Evolutionary conservation across 208 protist species (phyloP).

Genomic region (Leishmania turanica): DNA sequence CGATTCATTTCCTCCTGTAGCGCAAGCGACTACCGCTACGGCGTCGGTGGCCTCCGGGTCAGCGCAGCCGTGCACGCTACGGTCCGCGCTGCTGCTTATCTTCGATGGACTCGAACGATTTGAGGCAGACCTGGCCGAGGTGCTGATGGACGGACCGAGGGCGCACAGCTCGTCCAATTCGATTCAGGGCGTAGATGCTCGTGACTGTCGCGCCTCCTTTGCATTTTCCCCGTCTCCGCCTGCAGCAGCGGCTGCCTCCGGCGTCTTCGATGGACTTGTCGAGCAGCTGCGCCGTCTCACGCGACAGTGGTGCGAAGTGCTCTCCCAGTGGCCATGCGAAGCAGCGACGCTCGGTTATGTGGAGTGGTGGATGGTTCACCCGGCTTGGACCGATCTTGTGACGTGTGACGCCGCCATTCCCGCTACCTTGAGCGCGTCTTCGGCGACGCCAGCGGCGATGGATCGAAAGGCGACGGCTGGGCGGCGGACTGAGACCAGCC

Average conservation of each 20-base stretch:
- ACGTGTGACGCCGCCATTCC: not conserved
- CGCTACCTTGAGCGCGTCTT: not conserved
- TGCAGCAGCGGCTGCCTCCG: not conserved
- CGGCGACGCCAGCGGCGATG: not conserved
- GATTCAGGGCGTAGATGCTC: not conserved
- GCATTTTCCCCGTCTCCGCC: not conserved
- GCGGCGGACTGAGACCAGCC: not conserved
- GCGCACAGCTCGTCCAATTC: no score
- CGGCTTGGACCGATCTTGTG: slow-evolving; percentile 3
- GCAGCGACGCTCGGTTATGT: slow-evolving; percentile 41
- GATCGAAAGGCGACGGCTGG: not conserved
- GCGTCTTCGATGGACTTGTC: not conserved
- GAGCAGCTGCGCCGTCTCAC: slow-evolving; percentile 8
- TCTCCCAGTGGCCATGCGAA: slow-evolving; percentile 42
- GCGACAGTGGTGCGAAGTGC: slow-evolving; percentile 31
- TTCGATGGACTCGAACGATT: slow-evolving; percentile 25
- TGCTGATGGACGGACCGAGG: not conserved
- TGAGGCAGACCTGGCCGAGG: not conserved
- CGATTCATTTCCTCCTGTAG: not conserved
- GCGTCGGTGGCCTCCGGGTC: not conserved
- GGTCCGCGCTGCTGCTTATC: slow-evolving; percentile 16
- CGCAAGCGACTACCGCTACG: not conserved
- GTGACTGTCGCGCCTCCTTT: not conserved
- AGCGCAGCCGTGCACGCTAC: slow-evolving; percentile 5
- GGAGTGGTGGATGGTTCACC: slow-evolving; percentile 65